Percentiles rank a stretch among this genome's conserved stretches.
Evolutionary conservation across 495 filamentous ascomycete genomes (phyloP).

Genomic region (Aspergillus sclerotiicarbonarius): DNA sequence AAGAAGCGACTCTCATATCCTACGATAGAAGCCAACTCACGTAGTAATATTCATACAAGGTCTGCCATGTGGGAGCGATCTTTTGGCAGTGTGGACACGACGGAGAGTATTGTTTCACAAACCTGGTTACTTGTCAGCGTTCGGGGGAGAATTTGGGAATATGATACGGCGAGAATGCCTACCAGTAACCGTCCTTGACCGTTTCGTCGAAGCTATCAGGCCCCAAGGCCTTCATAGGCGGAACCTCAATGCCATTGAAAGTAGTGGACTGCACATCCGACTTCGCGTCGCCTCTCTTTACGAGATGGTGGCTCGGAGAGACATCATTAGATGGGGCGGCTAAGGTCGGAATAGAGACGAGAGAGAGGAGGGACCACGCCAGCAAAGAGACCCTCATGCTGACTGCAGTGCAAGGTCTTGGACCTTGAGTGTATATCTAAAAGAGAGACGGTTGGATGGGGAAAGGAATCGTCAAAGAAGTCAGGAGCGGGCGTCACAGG

Average conservation of each 20-base stretch:
- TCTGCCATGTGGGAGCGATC: conserved; percentile 85
- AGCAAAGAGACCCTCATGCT: conserved; percentile 43
- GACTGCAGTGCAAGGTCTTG: conserved; percentile 18
- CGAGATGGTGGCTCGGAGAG: conserved; percentile 20
- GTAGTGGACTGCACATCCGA: conserved; percentile 44
- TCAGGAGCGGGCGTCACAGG: conserved; percentile 23
- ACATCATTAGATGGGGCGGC: conserved; percentile 30
- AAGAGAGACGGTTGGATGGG: conserved; percentile 16
- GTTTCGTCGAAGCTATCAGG: conserved; percentile 54
- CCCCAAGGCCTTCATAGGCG: conserved; percentile 64
- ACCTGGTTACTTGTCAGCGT: conserved; percentile 44
- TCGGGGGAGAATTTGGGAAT: not conserved
- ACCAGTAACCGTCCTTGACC: conserved; percentile 66
- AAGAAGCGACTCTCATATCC: not conserved
- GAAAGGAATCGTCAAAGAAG: conserved; percentile 22
- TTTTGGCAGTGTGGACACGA: conserved; percentile 76
- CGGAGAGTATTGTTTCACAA: conserved; percentile 76
- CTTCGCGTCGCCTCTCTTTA: conserved; percentile 26
- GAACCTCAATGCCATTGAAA: conserved; percentile 81
- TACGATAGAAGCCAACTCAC: conserved; percentile 27
- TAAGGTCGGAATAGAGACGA: conserved; percentile 38
- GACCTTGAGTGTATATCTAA: conserved; percentile 15
- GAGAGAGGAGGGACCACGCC: conserved; percentile 42
- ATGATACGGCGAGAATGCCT: conserved; percentile 8
- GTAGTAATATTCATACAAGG: conserved; percentile 93